Evolutionary conservation across 148 eudicot genomes (phyloP).

Genomic region (Cornus florida): DNA sequence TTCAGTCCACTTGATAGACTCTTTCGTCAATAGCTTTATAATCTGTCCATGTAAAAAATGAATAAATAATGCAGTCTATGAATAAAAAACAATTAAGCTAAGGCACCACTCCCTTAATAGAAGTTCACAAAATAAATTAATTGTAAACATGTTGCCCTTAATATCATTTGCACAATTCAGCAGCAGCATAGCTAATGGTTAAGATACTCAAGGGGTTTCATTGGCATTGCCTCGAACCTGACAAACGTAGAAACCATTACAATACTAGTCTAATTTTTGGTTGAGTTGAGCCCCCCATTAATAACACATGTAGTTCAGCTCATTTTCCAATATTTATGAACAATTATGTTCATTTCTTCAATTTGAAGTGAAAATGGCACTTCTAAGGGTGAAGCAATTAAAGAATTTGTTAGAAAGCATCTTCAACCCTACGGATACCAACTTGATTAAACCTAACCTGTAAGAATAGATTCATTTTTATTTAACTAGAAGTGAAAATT

Average conservation of each 20-base stretch:
- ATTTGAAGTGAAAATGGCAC: background rate
- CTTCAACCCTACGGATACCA: background rate
- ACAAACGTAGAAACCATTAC: background rate
- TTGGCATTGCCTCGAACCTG: background rate
- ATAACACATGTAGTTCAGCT: background rate
- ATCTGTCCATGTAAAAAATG: conserved; percentile 22
- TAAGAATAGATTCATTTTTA: too few relatives aligned
- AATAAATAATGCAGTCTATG: background rate
- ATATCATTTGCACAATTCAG: background rate
- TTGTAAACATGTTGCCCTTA: too few relatives aligned
- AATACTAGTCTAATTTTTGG: background rate
- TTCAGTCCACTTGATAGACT: conserved; percentile 38
- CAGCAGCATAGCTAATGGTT: background rate
- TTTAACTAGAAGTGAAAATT: background rate
- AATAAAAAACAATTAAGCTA: background rate
- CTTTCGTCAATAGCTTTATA: conserved; percentile 33
- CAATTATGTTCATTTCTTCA: background rate
- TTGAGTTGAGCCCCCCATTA: background rate
- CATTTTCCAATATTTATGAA: background rate
- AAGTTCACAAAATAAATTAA: background rate
- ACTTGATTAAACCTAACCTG: background rate
- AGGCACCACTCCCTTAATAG: background rate
- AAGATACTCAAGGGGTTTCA: background rate
- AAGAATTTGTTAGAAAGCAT: background rate
- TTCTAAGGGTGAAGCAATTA: background rate